A percentile compares a stretch with the other conserved stretches of the same genome.
Conservation (phyloP, 768 basidiomycete genomes). For the Austroboletus festivus region DNA sequence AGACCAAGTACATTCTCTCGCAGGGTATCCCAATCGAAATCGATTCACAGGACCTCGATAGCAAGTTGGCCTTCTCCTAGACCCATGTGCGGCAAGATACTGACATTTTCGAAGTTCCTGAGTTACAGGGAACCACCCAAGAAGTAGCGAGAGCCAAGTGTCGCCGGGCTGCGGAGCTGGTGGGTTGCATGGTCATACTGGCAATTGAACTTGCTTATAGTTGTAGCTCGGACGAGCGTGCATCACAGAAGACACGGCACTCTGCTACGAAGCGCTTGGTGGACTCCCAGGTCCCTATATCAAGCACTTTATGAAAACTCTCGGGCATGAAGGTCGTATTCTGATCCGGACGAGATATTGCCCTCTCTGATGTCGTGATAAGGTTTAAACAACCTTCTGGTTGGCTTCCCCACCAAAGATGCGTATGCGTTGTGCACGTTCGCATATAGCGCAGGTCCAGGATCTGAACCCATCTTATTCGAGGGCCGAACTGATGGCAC, state of each 20-base stretch:
- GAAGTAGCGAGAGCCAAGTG: conserved; percentile 91
- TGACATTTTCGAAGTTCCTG: conserved; percentile 61
- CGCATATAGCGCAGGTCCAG: conserved; percentile 86
- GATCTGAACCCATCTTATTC: conserved; percentile 71
- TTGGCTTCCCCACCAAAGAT: conserved; percentile 67
- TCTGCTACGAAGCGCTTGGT: conserved; percentile 84
- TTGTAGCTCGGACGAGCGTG: conserved; percentile 48
- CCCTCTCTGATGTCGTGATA: background rate
- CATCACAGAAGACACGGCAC: conserved; percentile 91
- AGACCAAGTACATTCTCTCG: conserved; percentile 81
- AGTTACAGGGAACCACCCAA: conserved; percentile 89
- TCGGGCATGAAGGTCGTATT: conserved; percentile 76
- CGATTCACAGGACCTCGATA: conserved; percentile 74
- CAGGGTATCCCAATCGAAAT: conserved; percentile 67
- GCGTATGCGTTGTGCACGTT: conserved; percentile 96
- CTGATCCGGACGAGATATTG: background rate
- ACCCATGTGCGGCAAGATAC: background rate
- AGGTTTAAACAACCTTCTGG: conserved; percentile 82
- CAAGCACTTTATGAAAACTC: conserved; percentile 80
- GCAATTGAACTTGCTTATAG: background rate
- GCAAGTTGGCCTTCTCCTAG: conserved; percentile 42
- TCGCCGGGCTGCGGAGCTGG: conserved; percentile 76
- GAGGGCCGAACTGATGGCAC: conserved; percentile 86
- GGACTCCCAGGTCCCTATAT: conserved; percentile 97
- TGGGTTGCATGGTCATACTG: conserved; percentile 29